Evolutionary conservation across 805 yeast species (phyloP), one percentile per base, ranked within the genome.

Genomic region (Cyberlindnera mississippiensis): DNA sequence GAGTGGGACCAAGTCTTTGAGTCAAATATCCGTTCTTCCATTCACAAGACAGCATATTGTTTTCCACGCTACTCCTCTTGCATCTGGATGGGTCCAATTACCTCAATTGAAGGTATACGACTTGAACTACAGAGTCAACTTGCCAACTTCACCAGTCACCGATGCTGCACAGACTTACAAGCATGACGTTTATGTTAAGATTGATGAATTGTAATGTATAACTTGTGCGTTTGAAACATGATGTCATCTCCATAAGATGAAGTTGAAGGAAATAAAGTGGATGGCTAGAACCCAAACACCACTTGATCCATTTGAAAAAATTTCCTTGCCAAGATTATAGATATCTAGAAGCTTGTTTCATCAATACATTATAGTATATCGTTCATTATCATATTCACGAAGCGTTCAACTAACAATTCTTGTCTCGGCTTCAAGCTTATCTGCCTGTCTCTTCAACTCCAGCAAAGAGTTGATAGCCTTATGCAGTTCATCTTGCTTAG

Each of bases 381-480:
- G n/a, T n/a, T n/a, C n/a, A n/a, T n/a, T n/a, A n/a, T n/a, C n/a
- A n/a, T n/a, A n/a, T n/a, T n/a, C n/a, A n/a, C n/a, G n/a, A n/a
- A 8, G 10, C 27, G 11, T 24, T 67, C n/a, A 67, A 62, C 42
- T 50, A n/a, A 53, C 42, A 19, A 81, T 68, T 26, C 71, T 68
- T 29, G 76, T 72, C 52, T 91, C 98, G 3, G 95, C 81, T 48
- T 86, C 90, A 12, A 90, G 67, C 63, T 88, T 89, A 61, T 93
- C 99, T 16, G 79, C 78, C 42, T 87, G 95, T 59, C 79, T 83
- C 65, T 91, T 91, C 13, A 90, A 70, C 41, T 93, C 98, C 41
- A 90, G 68, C 48, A 91, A 67, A 2, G 82, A 74, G 11, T 79
- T 80, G 24, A 87, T 85, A 1, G 81, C 69, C 49, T 81, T 80